Evolutionary conservation across 345 rosid species (phyloP).

Genomic region (Isatis tinctoria): DNA sequence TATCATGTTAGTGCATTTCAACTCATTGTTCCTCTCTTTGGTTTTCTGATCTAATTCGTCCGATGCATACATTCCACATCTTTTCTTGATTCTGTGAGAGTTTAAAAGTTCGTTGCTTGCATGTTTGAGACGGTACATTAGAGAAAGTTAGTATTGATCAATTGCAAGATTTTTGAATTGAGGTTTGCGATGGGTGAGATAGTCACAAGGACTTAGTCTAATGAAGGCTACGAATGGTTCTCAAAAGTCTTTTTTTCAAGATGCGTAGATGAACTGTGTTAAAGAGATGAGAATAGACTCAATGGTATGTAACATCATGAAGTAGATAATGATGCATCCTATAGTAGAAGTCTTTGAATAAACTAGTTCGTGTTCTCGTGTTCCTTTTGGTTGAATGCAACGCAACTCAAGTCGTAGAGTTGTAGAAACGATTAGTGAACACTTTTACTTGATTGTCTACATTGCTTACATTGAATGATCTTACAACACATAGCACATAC

Average conservation of each 20-base stretch:
- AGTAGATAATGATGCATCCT: too few species aligned
- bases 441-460: too few species aligned
- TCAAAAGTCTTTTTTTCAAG: neutral
- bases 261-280: neutral
- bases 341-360: neutral
- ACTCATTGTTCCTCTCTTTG: neutral
- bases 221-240: neutral
- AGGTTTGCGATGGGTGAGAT: neutral
- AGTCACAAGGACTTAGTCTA: neutral
- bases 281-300: neutral
- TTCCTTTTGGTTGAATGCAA: neutral
- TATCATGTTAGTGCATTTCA: constrained; percentile 10
- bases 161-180: neutral
- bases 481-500: too few species aligned
- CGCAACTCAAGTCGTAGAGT: neutral
- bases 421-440: neutral
- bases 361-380: constrained; percentile 16
- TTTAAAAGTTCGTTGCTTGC: neutral
- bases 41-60: neutral
- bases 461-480: too few species aligned
- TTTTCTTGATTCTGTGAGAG: neutral
- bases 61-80: neutral
- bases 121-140: neutral
- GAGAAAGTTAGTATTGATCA: too few species aligned
- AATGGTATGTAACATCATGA: neutral